Conservation (phyloP, 202 grass and related monocot species). For the Panicum virgatum region DNA sequence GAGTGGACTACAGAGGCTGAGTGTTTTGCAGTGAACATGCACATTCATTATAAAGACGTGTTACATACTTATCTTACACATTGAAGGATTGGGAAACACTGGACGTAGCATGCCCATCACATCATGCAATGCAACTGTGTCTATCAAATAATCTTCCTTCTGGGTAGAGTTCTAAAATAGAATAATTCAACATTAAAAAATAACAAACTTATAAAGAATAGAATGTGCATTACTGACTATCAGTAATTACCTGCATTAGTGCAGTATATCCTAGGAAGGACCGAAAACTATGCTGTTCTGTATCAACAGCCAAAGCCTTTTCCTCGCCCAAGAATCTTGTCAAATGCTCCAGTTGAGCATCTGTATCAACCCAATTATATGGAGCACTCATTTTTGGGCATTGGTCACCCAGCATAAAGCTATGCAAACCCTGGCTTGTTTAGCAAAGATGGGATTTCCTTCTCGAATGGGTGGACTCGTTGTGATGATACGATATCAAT, state of each 20-base stretch:
- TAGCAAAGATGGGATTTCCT: slow-evolving; percentile 74
- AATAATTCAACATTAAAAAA: slow-evolving; percentile 13
- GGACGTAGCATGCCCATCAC: slow-evolving; percentile 65
- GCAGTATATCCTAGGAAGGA: slow-evolving; percentile 97
- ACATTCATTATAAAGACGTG: too few relatives aligned
- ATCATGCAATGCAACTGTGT: slow-evolving; percentile 92
- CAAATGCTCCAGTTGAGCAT: slow-evolving; percentile 63
- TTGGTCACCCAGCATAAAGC: slow-evolving; percentile 34
- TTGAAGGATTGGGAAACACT: slow-evolving; percentile 75
- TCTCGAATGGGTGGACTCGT: slow-evolving; percentile 76
- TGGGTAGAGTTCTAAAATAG: slow-evolving; percentile 69
- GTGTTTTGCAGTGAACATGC: too few relatives aligned
- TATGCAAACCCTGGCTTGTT: slow-evolving; percentile 44
- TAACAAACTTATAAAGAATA: slow-evolving; percentile 23
- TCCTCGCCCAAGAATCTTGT: slow-evolving; percentile 51
- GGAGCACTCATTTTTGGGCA: slow-evolving; percentile 45
- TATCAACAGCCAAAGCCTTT: slow-evolving; percentile 79
- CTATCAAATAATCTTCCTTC: slow-evolving; percentile 86
- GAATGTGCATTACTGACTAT: background rate
- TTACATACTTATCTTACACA: slow-evolving; percentile 61
- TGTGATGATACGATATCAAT: slow-evolving; percentile 50
- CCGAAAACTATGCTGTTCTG: slow-evolving; percentile 88
- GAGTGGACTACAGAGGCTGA: too few relatives aligned
- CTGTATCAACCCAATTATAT: slow-evolving; percentile 80
- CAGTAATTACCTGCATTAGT: slow-evolving; percentile 82